Conservation (phyloP, 129 eudicot species). For the Flaveria trinervia region DNA sequence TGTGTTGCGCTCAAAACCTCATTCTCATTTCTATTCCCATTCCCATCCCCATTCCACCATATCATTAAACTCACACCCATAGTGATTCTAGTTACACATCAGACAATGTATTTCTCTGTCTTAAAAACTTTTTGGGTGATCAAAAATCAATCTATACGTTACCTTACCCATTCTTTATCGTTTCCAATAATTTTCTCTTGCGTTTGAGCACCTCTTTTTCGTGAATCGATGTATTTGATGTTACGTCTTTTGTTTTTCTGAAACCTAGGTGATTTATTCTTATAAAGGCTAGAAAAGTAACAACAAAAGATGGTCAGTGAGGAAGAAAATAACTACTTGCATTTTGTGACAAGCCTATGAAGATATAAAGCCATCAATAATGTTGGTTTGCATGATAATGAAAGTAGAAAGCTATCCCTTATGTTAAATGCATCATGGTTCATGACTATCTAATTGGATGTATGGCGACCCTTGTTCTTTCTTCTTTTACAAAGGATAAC, state of each 20-base stretch:
- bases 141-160: background rate
- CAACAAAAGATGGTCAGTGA: constrained; percentile 33
- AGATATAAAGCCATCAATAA: constrained; percentile 43
- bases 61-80: background rate
- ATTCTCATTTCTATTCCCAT: too few species aligned
- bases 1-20: too few species aligned
- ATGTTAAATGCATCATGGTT: constrained; percentile 29
- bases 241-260: constrained; percentile 7
- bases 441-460: constrained; percentile 26
- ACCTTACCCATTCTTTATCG: constrained; percentile 12
- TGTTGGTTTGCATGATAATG: constrained; percentile 39
- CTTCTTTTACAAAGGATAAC: constrained; percentile 4
- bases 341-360: constrained; percentile 32
- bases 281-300: constrained; percentile 29
- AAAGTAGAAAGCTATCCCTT: constrained; percentile 30
- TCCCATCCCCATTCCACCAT: too few species aligned
- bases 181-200: background rate
- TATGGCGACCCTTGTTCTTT: constrained; percentile 19
- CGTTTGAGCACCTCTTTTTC: constrained; percentile 11
- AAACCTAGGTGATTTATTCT: constrained; percentile 22
- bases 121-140: constrained; percentile 14
- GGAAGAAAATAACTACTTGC: constrained; percentile 27
- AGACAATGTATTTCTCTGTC: background rate
- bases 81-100: background rate
- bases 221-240: constrained; percentile 10